These are phyloP conservation scores for Exophiala spinifera DNA, from an alignment of 2,329 filamentous ascomycete genomes.

Conservation along the genomic window DNA sequence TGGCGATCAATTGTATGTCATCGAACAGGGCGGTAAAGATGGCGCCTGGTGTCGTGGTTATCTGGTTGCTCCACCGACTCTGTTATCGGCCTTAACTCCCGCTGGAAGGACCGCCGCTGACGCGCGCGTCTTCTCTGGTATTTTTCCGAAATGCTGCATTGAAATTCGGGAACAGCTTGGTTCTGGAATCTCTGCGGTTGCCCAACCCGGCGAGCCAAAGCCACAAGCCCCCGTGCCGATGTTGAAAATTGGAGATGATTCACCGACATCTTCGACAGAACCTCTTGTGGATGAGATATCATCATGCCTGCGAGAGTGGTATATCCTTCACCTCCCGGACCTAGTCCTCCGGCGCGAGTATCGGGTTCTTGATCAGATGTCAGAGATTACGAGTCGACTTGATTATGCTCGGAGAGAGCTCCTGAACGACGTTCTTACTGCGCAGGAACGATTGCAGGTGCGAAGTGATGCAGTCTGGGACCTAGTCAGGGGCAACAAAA, in stretches of 20 bases:
- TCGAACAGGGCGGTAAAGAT: slow-evolving; percentile 83
- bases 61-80: slow-evolving; percentile 85
- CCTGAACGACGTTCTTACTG: slow-evolving; percentile 88
- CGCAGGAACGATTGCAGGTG: slow-evolving; percentile 73
- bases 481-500: slow-evolving; percentile 87
- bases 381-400: slow-evolving; percentile 74
- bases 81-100: slow-evolving; percentile 86
- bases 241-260: slow-evolving; percentile 97
- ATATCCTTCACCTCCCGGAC: slow-evolving; percentile 93
- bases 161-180: slow-evolving; percentile 90
- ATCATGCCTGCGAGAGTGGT: slow-evolving; percentile 95
- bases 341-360: slow-evolving; percentile 82
- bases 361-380: slow-evolving; percentile 73
- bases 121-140: slow-evolving; percentile 95
- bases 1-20: slow-evolving; percentile 97
- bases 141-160: slow-evolving; percentile 92
- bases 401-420: slow-evolving; percentile 85
- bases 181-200: slow-evolving; percentile 5
- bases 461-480: slow-evolving; percentile 95
- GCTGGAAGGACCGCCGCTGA: slow-evolving; percentile 90
- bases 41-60: slow-evolving; percentile 94
- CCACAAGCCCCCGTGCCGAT: slow-evolving; percentile 92
- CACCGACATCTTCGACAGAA: slow-evolving; percentile 81
- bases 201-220: slow-evolving; percentile 43
- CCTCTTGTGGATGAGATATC: slow-evolving; percentile 96